Base-by-base conservation (phyloP, 345 rosid genomes). In the Corchorus capsularis region DNA sequence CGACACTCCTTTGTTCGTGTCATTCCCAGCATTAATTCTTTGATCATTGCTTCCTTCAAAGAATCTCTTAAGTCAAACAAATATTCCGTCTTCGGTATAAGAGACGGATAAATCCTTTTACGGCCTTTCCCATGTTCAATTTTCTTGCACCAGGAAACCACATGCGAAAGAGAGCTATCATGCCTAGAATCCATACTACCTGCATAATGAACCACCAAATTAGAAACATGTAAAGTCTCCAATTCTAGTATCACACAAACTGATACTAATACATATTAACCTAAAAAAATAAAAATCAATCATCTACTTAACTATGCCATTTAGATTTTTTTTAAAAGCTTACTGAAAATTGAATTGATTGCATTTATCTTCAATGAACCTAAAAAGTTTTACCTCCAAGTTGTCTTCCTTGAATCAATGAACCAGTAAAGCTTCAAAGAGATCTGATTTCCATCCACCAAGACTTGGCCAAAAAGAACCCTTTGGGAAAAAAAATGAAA, bases 61-160 rank as follows among this genome's bases (percentile, higher is more conserved):
- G 74, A 69, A 77, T 77, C 79, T 37, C 79, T 63, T 71, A 60
- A 53, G 70, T 61, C 75, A 39, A 59, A 70, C 50, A 77, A 71
- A 60, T 37, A 39, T 61, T 77, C 75, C 15, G 52, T 60, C 47
- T 77, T 77, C 15, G 46, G 75, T 60, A 16, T 34, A 69, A 50
- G 60, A 1, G 73, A 17, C 3, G 46, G 73, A 69, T 69, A 34
- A 69, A 50, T 69, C 45, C 19, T 69, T 32, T 69, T 17, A 57
- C 37, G 0, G 46, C 46, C 2, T 69, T 69, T 69, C 39, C 3
- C 45, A 9, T 7, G 16, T 0, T 16, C 27, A 9, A 32, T n/a
- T 50, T 50, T 69, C 27, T 69, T 69, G 16, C 60, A 69, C 60
- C 73, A 69, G 16, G 73, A 69, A 52, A 69, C 59, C 60, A 17